phyloP scores from a whole-genome alignment of 2,329 filamentous ascomycete species.

The Harringtonia lauricola region DNA sequence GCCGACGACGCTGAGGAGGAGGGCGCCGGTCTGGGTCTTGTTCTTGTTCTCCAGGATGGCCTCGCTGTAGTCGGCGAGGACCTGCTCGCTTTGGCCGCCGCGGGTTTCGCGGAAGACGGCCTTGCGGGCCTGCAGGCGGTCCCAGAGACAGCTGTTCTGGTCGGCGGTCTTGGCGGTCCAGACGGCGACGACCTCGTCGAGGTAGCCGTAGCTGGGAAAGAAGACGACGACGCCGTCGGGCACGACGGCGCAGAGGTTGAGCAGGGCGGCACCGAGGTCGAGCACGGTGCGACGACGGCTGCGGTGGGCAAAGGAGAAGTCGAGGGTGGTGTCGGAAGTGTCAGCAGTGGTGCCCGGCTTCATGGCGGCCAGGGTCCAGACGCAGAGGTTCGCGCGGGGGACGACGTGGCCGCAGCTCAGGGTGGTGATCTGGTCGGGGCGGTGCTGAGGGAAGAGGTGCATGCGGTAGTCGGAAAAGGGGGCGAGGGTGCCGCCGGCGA shows the following conservation, averaged over 20 bases:
- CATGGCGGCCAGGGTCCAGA: conserved; percentile 52
- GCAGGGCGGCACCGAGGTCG: conserved; percentile 62
- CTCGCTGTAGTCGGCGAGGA: conserved; percentile 61
- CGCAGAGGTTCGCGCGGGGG: conserved; percentile 67
- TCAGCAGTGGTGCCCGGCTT: conserved; percentile 17
- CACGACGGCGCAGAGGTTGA: conserved; percentile 61
- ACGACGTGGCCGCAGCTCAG: conserved; percentile 95
- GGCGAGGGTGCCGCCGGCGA: conserved; percentile 96
- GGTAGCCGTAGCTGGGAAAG: conserved; percentile 89
- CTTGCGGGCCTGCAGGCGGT: conserved; percentile 47
- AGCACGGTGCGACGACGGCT: conserved; percentile 57
- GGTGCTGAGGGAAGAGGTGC: conserved; percentile 72
- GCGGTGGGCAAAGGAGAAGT: conserved; percentile 79
- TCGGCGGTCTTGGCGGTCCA: conserved; percentile 30
- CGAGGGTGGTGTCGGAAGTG: conserved; percentile 38
- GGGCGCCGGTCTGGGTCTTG: conserved; percentile 28
- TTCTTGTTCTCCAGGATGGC: conserved; percentile 40
- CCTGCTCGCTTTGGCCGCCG: conserved; percentile 49
- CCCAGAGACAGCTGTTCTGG: conserved; percentile 37
- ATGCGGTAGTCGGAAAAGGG: conserved; percentile 84
- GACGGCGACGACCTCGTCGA: conserved; percentile 57
- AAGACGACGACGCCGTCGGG: conserved; percentile 89
- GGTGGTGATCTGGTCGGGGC: conserved; percentile 54
- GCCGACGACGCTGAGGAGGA: conserved; percentile 83
- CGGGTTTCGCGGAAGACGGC: conserved; percentile 49